A percentile compares a stretch with the other conserved stretches of the same genome.
Conservation (phyloP, 768 basidiomycete species). For the Suillus plorans region DNA sequence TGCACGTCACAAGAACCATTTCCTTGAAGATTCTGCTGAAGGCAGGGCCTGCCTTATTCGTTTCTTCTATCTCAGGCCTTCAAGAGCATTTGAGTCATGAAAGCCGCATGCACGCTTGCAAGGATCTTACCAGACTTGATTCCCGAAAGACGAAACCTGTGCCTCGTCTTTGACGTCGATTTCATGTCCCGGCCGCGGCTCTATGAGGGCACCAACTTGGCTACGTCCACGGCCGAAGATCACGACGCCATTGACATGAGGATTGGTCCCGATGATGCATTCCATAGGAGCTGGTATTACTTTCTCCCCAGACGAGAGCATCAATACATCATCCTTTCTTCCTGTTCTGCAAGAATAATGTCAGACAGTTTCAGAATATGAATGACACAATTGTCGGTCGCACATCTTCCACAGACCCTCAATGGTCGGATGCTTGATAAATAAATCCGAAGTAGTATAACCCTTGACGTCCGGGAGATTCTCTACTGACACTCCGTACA, state of each 20-base stretch:
- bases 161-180: slow-evolving; percentile 24
- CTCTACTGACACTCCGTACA: slow-evolving; percentile 13
- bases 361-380: background rate
- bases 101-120: background rate
- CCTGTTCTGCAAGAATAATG: slow-evolving; percentile 17
- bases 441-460: slow-evolving; percentile 44
- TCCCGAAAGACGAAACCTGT: slow-evolving; percentile 27
- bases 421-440: slow-evolving; percentile 45
- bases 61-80: slow-evolving; percentile 43
- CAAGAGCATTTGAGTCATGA: background rate
- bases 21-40: slow-evolving; percentile 51
- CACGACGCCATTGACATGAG: slow-evolving; percentile 20
- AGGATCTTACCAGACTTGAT: slow-evolving; percentile 29
- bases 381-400: background rate
- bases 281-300: slow-evolving; percentile 29
- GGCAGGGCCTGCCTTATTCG: slow-evolving; percentile 39
- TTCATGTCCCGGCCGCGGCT: slow-evolving; percentile 15
- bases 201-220: slow-evolving; percentile 32
- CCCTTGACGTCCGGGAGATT: slow-evolving; percentile 41
- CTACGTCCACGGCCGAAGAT: slow-evolving; percentile 36
- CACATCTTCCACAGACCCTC: slow-evolving; percentile 37
- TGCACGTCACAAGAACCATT: slow-evolving; percentile 47
- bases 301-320: slow-evolving; percentile 22
- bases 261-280: slow-evolving; percentile 19
- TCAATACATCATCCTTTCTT: slow-evolving; percentile 38